A percentile compares a stretch with the other conserved stretches of the same genome.
phyloP scores from a whole-genome alignment of 805 yeast genomes.

The Yamadazyma akitaensis region DNA sequence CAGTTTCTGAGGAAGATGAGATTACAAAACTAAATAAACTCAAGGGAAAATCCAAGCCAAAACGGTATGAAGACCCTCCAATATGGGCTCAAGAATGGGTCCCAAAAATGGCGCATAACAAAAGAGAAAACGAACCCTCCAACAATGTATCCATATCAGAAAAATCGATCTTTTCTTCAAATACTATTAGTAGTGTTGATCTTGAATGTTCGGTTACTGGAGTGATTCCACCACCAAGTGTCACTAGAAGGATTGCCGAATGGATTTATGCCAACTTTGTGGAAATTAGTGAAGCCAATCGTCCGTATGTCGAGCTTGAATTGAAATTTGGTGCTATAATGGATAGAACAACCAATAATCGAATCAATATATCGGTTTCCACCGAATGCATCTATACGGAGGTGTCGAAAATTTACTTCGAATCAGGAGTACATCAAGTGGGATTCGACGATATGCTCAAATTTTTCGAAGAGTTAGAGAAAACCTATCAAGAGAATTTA shows the following conservation, averaged over 20 bases:
- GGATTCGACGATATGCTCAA: constrained; percentile 56
- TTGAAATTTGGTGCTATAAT: constrained; percentile 70
- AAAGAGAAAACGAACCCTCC: not conserved
- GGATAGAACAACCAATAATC: constrained; percentile 58
- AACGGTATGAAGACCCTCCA: constrained; percentile 62
- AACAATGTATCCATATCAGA: constrained; percentile 14
- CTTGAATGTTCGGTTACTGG: constrained; percentile 62
- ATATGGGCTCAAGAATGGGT: constrained; percentile 81
- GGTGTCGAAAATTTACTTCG: constrained; percentile 53
- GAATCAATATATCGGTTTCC: constrained; percentile 63
- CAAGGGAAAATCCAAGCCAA: constrained; percentile 46
- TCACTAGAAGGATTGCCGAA: constrained; percentile 76
- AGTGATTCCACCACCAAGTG: constrained; percentile 72
- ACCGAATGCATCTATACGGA: constrained; percentile 66
- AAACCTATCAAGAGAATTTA: constrained; percentile 42
- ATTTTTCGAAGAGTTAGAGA: constrained; percentile 54
- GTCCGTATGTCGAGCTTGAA: constrained; percentile 64
- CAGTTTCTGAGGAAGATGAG: constrained; percentile 18
- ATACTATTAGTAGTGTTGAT: constrained; percentile 32
- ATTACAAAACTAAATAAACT: constrained; percentile 22
- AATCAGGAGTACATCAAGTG: constrained; percentile 61
- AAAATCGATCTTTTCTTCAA: constrained; percentile 29
- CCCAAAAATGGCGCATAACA: constrained; percentile 26
- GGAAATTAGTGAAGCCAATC: constrained; percentile 55
- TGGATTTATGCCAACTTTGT: constrained; percentile 85